These are phyloP conservation scores for Spathaspora passalidarum DNA, from an alignment of 805 yeast species.

Conservation along the genomic window DNA sequence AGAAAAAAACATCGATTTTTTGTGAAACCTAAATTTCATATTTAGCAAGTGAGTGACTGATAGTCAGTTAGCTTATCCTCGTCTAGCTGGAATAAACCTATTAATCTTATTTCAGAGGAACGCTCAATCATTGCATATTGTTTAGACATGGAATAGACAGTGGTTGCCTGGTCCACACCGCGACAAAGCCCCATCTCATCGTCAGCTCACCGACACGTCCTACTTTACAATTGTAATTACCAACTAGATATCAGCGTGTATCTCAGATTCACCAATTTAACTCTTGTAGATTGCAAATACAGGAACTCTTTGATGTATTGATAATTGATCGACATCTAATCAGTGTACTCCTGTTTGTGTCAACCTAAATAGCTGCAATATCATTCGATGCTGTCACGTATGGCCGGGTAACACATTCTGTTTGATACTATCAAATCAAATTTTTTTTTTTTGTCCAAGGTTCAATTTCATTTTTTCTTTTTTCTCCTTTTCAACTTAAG, in stretches of 20 bases:
- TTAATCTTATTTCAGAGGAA: not conserved
- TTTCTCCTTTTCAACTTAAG: not conserved
- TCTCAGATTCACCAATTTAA: too few species aligned
- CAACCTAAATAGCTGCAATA: not conserved
- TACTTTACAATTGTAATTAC: not conserved
- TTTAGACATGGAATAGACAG: not conserved
- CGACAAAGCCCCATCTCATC: not conserved
- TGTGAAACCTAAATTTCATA: not conserved
- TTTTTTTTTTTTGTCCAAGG: too few species aligned
- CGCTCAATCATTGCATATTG: not conserved
- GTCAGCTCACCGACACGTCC: not conserved
- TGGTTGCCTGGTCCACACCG: not conserved
- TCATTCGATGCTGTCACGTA: not conserved
- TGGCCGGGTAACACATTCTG: not conserved
- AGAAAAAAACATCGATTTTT: not conserved
- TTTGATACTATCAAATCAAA: conserved; percentile 2
- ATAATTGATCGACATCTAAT: too few species aligned
- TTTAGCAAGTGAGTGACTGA: too few species aligned
- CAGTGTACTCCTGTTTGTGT: not conserved
- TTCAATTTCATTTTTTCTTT: not conserved
- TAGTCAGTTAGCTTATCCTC: not conserved
- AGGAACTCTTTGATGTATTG: too few species aligned
- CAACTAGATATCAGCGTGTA: too few species aligned
- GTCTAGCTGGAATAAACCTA: not conserved
- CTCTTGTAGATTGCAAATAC: too few species aligned